Evolutionary conservation across 1,139 yeast species (phyloP), one percentile per base, ranked within the genome.

Genomic region (Blastobotrys indianensis): DNA sequence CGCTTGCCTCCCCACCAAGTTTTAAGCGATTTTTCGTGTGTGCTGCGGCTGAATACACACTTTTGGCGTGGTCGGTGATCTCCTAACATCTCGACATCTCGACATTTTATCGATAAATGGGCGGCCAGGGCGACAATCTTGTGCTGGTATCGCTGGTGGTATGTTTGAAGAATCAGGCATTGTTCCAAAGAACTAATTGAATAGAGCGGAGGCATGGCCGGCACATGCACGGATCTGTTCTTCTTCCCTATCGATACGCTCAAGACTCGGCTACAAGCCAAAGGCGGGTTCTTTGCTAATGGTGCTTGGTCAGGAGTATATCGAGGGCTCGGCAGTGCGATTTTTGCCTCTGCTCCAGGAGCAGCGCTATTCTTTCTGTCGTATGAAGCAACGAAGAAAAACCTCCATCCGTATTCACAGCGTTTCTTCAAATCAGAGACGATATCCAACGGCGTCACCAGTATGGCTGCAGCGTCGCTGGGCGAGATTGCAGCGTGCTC

Each of bases 221-320:
- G 98, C 10, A 90, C 96, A 2, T 82, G 94, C 5, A 90, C 97
- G 1, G 99, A 92, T 67, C 71, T 92, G 40, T 88, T 85, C 7
- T 92, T 92, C 66, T 92, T 92, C 70, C 98, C 99, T 8, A 86
- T 92, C 39, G 99, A 94, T 58, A 94, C 99, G 1, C 59, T 92
- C 52, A 92, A 92, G 67, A 92, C 99, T 0, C 70, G 99, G 49
- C 70, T 92, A 13, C 99, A 92, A 64, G 97, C 98, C 31, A 80
- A 81, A 60, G 97, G 96, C 29, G 98, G 98, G 0, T 90, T 92
- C 60, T 85, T 87, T 63, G 71, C 67, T 17, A 92, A 90, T 65
- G 98, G 98, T 25, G 98, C 96, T 2, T 92, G 92, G 77, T 71
- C 67, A 44, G 97, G 97, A 0, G 82, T 94, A 12, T 92, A 92